Conservation (phyloP, 805 yeast species). For the Yarrowia deformans region DNA sequence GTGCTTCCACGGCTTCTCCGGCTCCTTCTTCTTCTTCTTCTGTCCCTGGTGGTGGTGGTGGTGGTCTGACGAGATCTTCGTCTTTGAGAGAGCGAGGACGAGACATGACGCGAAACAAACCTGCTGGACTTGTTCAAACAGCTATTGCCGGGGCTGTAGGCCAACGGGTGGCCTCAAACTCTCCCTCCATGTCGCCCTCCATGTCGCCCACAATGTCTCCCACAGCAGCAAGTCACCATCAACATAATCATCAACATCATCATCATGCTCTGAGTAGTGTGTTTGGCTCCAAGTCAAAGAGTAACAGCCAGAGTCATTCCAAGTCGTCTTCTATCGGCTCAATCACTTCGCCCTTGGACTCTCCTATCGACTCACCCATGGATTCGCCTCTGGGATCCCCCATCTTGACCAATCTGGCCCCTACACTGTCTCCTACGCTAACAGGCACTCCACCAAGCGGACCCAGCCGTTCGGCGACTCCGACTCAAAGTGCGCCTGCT, state of each 20-base stretch:
- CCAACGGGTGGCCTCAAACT: slow-evolving; percentile 1
- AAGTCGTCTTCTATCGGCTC: slow-evolving; percentile 9
- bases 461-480: neutral
- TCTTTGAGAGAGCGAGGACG: slow-evolving; percentile 19
- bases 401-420: slow-evolving; percentile 5
- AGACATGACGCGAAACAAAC: slow-evolving; percentile 16
- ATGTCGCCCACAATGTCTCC: slow-evolving; percentile 12
- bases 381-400: slow-evolving; percentile 26
- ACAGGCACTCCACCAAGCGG: slow-evolving; percentile 10
- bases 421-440: slow-evolving; percentile 8
- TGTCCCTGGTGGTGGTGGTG: no score
- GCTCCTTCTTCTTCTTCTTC: neutral
- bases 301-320: neutral
- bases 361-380: slow-evolving; percentile 16
- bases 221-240: neutral
- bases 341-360: slow-evolving; percentile 3
- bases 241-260: slow-evolving; percentile 5
- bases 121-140: slow-evolving; percentile 9
- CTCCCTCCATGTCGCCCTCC: slow-evolving; percentile 9
- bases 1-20: slow-evolving; percentile 12
- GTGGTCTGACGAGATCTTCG: slow-evolving; percentile 7
- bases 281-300: slow-evolving; percentile 11
- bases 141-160: slow-evolving; percentile 19
- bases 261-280: slow-evolving; percentile 12
- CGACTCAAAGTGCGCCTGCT: neutral